These are phyloP conservation scores for Metschnikowia cerradonensis DNA, from an alignment of 805 yeast species.

Conservation along the genomic window DNA sequence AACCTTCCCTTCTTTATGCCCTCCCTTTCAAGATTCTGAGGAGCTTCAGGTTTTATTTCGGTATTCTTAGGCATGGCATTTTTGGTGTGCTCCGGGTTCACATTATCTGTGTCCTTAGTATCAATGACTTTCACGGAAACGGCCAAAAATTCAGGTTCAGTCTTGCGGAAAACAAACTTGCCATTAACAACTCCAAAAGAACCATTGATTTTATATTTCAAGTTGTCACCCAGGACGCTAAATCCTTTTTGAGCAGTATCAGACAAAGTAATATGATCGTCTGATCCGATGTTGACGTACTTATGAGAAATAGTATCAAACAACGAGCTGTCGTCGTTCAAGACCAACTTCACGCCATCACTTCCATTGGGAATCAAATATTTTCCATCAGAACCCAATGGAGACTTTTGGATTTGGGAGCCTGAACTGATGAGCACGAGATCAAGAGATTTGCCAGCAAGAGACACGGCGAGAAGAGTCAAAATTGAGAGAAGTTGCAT, in stretches of 20 bases:
- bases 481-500: background rate
- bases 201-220: background rate
- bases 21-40: no score
- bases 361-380: background rate
- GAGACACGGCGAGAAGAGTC: background rate
- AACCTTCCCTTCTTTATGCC: no score
- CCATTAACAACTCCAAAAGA: background rate
- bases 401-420: background rate
- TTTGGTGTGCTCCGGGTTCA: background rate
- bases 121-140: slow-evolving; percentile 7
- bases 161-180: slow-evolving; percentile 1
- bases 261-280: background rate
- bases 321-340: background rate
- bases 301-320: background rate
- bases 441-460: background rate
- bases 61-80: background rate
- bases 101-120: background rate
- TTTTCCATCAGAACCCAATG: background rate
- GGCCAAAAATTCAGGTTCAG: slow-evolving; percentile 3
- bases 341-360: background rate
- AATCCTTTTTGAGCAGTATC: background rate
- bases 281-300: background rate
- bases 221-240: background rate
- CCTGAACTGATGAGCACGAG: background rate
- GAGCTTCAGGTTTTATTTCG: no score